Percentiles rank a stretch among this genome's conserved stretches.
phyloP scores from a whole-genome alignment of 805 yeast genomes.

The Lachancea quebecensis region DNA sequence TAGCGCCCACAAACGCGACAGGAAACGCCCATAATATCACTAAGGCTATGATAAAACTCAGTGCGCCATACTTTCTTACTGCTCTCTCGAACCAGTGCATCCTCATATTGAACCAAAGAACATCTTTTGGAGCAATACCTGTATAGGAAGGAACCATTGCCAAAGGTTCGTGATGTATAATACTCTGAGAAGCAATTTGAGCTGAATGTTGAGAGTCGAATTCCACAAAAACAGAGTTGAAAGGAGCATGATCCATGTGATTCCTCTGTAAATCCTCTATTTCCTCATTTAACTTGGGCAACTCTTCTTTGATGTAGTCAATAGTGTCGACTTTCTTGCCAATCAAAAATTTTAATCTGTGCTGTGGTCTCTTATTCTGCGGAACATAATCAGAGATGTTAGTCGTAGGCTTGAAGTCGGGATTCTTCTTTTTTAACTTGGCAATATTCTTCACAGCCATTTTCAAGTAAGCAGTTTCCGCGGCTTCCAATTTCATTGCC shows the following conservation, averaged over 20 bases:
- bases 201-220: slow-evolving; percentile 71
- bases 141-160: slow-evolving; percentile 52
- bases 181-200: slow-evolving; percentile 61
- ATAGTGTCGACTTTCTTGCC: slow-evolving; percentile 64
- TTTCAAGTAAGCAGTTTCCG: slow-evolving; percentile 51
- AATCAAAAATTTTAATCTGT: slow-evolving; percentile 35
- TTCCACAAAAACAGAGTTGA: slow-evolving; percentile 75
- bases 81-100: slow-evolving; percentile 75
- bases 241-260: slow-evolving; percentile 46
- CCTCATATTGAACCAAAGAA: slow-evolving; percentile 68
- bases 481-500: slow-evolving; percentile 58
- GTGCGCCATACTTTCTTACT: slow-evolving; percentile 45
- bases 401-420: slow-evolving; percentile 36
- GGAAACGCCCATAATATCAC: slow-evolving; percentile 70
- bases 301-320: slow-evolving; percentile 45
- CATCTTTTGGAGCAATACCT: slow-evolving; percentile 58
- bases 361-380: slow-evolving; percentile 59
- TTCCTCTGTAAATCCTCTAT: slow-evolving; percentile 48
- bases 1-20: slow-evolving; percentile 69
- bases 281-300: slow-evolving; percentile 53
- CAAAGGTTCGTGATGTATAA: slow-evolving; percentile 59
- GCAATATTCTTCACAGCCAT: slow-evolving; percentile 55
- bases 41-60: slow-evolving; percentile 47
- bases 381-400: slow-evolving; percentile 56
- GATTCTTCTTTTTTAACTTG: slow-evolving; percentile 61